phyloP scores from a whole-genome alignment of 2,329 filamentous ascomycete species.

The Penicillium sp. region DNA sequence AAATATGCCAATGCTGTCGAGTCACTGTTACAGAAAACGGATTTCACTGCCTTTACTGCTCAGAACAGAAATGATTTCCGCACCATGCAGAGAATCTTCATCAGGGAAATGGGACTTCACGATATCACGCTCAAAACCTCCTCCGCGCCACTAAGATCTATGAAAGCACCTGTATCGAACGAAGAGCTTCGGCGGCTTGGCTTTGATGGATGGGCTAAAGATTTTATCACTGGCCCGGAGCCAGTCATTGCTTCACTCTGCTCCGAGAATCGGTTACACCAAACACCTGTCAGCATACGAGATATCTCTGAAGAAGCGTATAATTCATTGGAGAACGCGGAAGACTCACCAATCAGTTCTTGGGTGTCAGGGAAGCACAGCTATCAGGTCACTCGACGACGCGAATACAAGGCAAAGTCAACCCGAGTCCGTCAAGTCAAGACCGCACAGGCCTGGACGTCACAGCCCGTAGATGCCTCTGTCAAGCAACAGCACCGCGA shows the following conservation, averaged over 20 bases:
- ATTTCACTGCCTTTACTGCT: conserved; percentile 66
- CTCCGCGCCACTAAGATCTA: conserved; percentile 53
- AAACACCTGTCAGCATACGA: conserved; percentile 61
- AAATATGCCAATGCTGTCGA: conserved; percentile 64
- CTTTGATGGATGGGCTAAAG: conserved; percentile 75
- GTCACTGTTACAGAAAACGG: conserved; percentile 52
- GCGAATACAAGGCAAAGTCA: conserved; percentile 75
- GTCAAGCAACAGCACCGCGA: conserved; percentile 60
- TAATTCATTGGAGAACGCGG: conserved; percentile 57
- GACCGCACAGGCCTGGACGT: conserved; percentile 68
- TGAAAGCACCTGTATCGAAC: conserved; percentile 53
- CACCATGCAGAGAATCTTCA: conserved; percentile 66
- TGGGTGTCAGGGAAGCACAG: conserved; percentile 68
- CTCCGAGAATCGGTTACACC: conserved; percentile 66
- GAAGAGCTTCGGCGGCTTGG: conserved; percentile 60
- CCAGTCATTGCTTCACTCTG: conserved; percentile 87
- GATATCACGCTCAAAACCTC: conserved; percentile 70
- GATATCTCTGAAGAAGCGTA: conserved; percentile 68
- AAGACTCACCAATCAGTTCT: conserved; percentile 51
- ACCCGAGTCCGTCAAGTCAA: conserved; percentile 63
- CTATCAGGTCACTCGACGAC: conserved; percentile 67
- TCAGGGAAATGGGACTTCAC: conserved; percentile 61
- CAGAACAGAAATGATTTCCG: conserved; percentile 74
- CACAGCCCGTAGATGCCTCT: conserved; percentile 66
- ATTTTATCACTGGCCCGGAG: conserved; percentile 76